These are phyloP conservation scores for Otatea glauca DNA, from an alignment of 176 grass and related monocot genomes.

Conservation along the genomic window DNA sequence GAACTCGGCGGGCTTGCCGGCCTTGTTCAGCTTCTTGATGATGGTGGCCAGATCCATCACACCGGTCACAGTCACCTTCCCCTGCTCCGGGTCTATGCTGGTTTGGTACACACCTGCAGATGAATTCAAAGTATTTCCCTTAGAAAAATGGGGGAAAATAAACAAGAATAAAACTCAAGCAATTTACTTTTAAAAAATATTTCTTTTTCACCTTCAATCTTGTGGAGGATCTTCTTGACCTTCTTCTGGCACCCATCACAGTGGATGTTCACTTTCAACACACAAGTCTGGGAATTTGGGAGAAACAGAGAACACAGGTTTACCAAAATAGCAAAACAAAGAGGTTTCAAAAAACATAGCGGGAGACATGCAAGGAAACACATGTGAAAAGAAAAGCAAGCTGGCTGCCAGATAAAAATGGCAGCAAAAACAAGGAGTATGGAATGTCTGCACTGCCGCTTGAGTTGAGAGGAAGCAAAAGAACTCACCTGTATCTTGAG, in stretches of 20 bases:
- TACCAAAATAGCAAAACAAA: slow-evolving; percentile 3
- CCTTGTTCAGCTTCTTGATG: slow-evolving; percentile 70
- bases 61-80: slow-evolving; percentile 74
- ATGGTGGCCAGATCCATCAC: slow-evolving; percentile 62
- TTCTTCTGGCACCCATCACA: slow-evolving; percentile 72
- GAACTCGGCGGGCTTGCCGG: slow-evolving; percentile 65
- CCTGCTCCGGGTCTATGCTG: slow-evolving; percentile 54
- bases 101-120: slow-evolving; percentile 68
- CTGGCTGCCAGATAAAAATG: slow-evolving; percentile 5
- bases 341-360: slow-evolving; percentile 19
- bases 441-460: neutral
- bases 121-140: slow-evolving; percentile 7
- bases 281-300: slow-evolving; percentile 60
- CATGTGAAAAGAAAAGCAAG: slow-evolving; percentile 28
- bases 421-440: slow-evolving; percentile 19
- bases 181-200: neutral
- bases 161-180: neutral
- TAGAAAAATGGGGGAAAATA: neutral
- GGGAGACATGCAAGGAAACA: slow-evolving; percentile 34
- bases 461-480: slow-evolving; percentile 34
- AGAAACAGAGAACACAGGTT: slow-evolving; percentile 24
- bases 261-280: slow-evolving; percentile 83
- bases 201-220: slow-evolving; percentile 63
- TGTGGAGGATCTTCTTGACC: slow-evolving; percentile 71
- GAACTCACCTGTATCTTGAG: slow-evolving; percentile 66